phyloP scores from a whole-genome alignment of 306 rosid species.

The Inga oerstediana region DNA sequence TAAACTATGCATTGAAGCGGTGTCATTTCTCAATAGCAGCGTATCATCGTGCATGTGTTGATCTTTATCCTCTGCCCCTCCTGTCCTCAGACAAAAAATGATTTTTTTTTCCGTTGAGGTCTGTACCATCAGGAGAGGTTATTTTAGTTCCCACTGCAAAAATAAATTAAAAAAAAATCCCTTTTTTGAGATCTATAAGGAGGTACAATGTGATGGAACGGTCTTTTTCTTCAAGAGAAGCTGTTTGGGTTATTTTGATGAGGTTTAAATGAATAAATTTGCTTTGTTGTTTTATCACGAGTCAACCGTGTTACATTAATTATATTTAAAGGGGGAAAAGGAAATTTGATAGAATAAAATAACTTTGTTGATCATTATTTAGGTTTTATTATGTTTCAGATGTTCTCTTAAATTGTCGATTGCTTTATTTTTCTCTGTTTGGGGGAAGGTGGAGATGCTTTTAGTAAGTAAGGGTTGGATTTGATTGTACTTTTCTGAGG shows the following conservation, averaged over 20 bases:
- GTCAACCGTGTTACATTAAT: slow-evolving; percentile 13
- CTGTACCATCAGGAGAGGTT: slow-evolving; percentile 21
- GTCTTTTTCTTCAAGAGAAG: slow-evolving; percentile 20
- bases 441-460: background rate
- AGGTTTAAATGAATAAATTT: slow-evolving; percentile 17
- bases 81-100: background rate
- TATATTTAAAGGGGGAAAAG: background rate
- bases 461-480: background rate
- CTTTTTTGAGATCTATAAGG: background rate
- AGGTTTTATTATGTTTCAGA: background rate
- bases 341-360: background rate
- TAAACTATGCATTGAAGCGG: slow-evolving; percentile 7
- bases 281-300: slow-evolving; percentile 16
- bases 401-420: background rate
- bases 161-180: background rate
- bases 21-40: slow-evolving; percentile 5
- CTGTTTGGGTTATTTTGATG: slow-evolving; percentile 25
- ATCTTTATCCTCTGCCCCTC: background rate
- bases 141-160: background rate
- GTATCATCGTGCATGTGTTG: background rate
- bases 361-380: background rate
- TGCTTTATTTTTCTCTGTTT: background rate
- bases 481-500: background rate
- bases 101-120: background rate
- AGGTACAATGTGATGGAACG: slow-evolving; percentile 23